Base-by-base conservation (phyloP, 2,329 filamentous ascomycete species). In the Alternaria incomplexa region DNA sequence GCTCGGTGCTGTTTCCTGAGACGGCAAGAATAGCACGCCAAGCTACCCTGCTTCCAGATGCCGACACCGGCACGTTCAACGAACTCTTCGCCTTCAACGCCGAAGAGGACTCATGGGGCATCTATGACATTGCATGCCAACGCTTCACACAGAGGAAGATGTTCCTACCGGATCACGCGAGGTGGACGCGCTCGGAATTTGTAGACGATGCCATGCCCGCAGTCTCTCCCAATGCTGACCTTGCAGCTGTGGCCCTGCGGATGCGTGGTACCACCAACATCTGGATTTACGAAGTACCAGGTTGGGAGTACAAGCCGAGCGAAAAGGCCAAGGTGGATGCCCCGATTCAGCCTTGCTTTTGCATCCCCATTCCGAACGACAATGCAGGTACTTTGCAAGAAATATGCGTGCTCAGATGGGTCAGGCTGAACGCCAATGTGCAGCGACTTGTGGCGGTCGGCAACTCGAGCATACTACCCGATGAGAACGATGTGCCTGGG, bases 41-140 rank as follows among this genome's bases (percentile, higher is more conserved):
- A 59, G 79, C 79, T 3, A 77, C 77, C 12, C 64, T 81, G 1
- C 72, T 81, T 36, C 80, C 79, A 17, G 79, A 81, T 58, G 71
- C 76, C 0, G 74, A 77, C 22, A 79, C 77, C 0, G 78, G 77
- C 0, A 78, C 79, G 1, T 74, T 80, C 61, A 81, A 75, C 30
- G 79, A 81, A 65, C 64, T 81, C 3, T 80, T 81, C 64, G 80
- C 79, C 20, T 81, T 80, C 68, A 79, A 81, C 46, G 73, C 79
- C 6, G 73, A 81, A 50, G 75, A 80, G 46, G 78, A 81, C 56
- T 77, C 74, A 2, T 81, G 79, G 78, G 79, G 79, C 5, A 75
- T 81, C 30, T 81, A 79, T 62, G 80, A 81, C 45, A 76, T 81
- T 58, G 74, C 75, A 1, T 75, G 71, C 23, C 77, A 78, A 59